Conservation (phyloP, 805 yeast species). For the Cyberlindnera nakhonratchasimensis region DNA sequence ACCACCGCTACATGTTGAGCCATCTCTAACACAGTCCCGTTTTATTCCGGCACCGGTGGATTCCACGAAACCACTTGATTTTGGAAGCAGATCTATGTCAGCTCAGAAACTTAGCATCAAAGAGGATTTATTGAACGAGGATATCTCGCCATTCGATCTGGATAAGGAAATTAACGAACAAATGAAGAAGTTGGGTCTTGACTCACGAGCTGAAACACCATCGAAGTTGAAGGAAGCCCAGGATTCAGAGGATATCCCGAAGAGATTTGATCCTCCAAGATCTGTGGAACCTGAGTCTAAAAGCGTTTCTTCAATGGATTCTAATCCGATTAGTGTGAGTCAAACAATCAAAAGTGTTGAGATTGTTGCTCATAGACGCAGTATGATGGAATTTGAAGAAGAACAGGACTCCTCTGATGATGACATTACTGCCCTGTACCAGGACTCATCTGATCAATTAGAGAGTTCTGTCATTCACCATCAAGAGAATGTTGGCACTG, state of each 20-base stretch:
- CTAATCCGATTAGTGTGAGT: conserved; percentile 1
- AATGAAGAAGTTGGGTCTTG: conserved; percentile 10
- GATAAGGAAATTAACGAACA: conserved; percentile 10
- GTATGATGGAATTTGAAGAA: conserved; percentile 22
- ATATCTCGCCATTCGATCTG: conserved; percentile 4
- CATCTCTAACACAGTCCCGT: background rate
- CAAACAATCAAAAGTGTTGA: conserved; percentile 28
- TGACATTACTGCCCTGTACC: conserved; percentile 27
- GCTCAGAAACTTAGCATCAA: background rate
- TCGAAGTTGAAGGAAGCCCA: conserved; percentile 2
- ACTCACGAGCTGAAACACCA: background rate
- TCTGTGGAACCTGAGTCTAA: background rate
- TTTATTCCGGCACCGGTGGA: background rate
- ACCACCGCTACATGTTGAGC: conserved; percentile 1
- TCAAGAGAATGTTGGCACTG: background rate
- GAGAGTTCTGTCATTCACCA: conserved; percentile 8
- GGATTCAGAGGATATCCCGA: conserved; percentile 7
- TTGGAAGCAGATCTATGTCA: background rate
- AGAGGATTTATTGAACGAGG: background rate
- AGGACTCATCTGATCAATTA: conserved; percentile 12
- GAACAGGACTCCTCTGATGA: conserved; percentile 26
- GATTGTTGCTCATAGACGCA: conserved; percentile 32
- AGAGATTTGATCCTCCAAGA: conserved; percentile 2
- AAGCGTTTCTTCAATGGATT: background rate
- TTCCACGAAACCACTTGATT: background rate